phyloP scores from a whole-genome alignment of 495 filamentous ascomycete genomes.

The Podospora tetraspora region DNA sequence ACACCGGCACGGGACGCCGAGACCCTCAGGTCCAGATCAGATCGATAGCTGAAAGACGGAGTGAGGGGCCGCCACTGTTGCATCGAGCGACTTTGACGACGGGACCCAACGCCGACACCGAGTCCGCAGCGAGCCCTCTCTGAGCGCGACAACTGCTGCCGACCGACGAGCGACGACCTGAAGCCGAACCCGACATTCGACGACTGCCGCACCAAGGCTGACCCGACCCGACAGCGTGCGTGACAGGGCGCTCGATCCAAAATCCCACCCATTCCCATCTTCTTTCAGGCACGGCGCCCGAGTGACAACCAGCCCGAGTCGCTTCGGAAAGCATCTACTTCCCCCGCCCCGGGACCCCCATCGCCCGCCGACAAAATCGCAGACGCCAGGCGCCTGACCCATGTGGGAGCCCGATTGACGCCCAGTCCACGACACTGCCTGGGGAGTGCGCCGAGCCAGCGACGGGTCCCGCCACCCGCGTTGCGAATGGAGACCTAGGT shows the following conservation, averaged over 20 bases:
- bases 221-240: neutral
- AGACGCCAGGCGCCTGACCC: neutral
- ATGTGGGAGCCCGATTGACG: conserved; percentile 10
- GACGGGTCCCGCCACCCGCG: conserved; percentile 17
- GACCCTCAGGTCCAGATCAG: neutral
- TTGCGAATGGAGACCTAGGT: conserved; percentile 37
- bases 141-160: neutral
- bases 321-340: neutral
- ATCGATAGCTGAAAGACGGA: neutral
- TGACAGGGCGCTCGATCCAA: neutral
- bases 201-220: neutral
- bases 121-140: neutral
- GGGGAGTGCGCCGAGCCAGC: conserved; percentile 17
- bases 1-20: neutral
- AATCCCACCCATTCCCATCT: neutral
- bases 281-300: neutral
- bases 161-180: neutral
- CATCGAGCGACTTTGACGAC: neutral
- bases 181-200: neutral
- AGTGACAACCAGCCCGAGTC: neutral
- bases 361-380: neutral
- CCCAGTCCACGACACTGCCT: conserved; percentile 2
- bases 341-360: neutral
- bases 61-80: neutral
- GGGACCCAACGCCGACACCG: neutral